Conservation (phyloP, 805 yeast species). For the Lipomyces starkeyi region DNA sequence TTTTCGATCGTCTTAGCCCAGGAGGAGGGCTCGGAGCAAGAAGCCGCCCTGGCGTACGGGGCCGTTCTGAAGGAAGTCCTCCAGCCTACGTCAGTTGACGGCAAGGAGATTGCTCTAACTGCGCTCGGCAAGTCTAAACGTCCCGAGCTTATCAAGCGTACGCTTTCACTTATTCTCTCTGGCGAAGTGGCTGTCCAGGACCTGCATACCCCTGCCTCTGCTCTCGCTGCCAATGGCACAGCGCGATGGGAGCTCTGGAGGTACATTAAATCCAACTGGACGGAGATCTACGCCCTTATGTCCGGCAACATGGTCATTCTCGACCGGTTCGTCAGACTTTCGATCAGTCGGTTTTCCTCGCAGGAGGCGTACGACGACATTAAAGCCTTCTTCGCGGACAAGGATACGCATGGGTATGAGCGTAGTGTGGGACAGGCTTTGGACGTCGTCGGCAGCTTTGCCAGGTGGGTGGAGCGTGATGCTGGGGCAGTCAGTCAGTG, state of each 20-base stretch:
- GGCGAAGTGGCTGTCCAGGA: slow-evolving; percentile 59
- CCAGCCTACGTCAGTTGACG: slow-evolving; percentile 61
- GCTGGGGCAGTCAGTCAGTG: slow-evolving; percentile 51
- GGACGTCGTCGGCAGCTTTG: slow-evolving; percentile 57
- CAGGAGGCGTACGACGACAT: slow-evolving; percentile 49
- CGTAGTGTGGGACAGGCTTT: slow-evolving; percentile 61
- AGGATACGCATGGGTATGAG: slow-evolving; percentile 62
- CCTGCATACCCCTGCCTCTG: slow-evolving; percentile 56
- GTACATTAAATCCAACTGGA: slow-evolving; percentile 57
- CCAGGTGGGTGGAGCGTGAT: slow-evolving; percentile 59
- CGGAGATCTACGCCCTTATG: slow-evolving; percentile 52
- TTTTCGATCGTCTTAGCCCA: slow-evolving; percentile 51
- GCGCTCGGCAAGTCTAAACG: slow-evolving; percentile 58
- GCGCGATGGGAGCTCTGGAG: slow-evolving; percentile 56
- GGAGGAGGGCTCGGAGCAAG: slow-evolving; percentile 47
- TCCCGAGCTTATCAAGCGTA: slow-evolving; percentile 47
- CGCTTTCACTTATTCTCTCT: slow-evolving; percentile 53
- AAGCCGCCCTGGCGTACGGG: slow-evolving; percentile 48
- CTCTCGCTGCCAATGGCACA: slow-evolving; percentile 55
- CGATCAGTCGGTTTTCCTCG: slow-evolving; percentile 48
- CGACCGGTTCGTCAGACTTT: slow-evolving; percentile 54
- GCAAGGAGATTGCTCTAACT: slow-evolving; percentile 60
- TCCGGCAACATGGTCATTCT: slow-evolving; percentile 58
- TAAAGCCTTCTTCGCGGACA: slow-evolving; percentile 52
- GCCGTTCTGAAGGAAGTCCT: slow-evolving; percentile 55